These are phyloP conservation scores for Caryopteris hybrid DNA, from an alignment of 305 asterid species.

Conservation along the genomic window DNA sequence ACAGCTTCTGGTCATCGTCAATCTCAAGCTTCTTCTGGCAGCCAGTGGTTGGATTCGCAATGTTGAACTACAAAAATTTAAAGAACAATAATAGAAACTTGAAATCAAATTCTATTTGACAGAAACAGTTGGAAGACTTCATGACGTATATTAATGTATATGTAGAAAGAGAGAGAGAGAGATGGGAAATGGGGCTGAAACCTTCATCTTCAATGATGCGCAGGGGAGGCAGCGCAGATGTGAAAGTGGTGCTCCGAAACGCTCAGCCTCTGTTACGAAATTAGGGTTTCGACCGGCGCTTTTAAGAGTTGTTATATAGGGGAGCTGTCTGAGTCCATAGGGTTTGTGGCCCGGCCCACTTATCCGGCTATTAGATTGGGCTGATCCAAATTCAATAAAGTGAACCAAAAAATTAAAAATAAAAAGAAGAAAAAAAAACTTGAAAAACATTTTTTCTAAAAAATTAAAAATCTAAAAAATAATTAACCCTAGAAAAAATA, in stretches of 20 bases:
- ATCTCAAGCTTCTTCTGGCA: constrained; percentile 57
- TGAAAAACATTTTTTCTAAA: no score
- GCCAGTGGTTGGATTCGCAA: constrained; percentile 48
- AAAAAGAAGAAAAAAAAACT: no score
- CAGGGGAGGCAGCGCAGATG: constrained; percentile 17
- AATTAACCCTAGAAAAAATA: no score
- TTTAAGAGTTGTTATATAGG: background rate
- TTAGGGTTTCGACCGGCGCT: constrained; percentile 3
- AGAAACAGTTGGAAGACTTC: background rate
- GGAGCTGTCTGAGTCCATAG: background rate
- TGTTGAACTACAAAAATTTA: constrained; percentile 42
- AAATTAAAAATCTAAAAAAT: background rate
- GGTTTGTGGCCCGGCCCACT: background rate
- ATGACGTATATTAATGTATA: background rate
- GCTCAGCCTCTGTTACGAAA: constrained; percentile 1
- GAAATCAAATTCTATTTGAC: background rate
- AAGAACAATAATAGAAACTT: background rate
- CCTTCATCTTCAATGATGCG: constrained; percentile 38
- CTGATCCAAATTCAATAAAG: background rate
- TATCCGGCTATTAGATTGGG: background rate
- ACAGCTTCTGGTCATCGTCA: constrained; percentile 48
- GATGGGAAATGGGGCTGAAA: background rate
- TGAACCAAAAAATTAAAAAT: no score
- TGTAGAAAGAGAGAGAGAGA: background rate
- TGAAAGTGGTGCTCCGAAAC: background rate